Base-by-base conservation (phyloP, 805 yeast species). In the Wickerhamomyces queroliae region DNA sequence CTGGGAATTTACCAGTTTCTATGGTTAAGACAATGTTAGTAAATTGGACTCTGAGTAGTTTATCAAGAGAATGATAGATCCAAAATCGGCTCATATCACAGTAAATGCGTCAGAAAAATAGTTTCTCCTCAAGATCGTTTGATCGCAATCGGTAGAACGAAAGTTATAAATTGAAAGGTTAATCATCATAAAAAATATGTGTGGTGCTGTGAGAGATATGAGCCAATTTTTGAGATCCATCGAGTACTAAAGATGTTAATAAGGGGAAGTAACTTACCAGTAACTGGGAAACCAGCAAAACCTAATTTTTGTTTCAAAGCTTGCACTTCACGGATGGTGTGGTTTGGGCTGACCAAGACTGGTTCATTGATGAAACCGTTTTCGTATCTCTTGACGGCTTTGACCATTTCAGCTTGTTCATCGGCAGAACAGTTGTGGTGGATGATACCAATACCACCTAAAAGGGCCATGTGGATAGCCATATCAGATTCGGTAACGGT, bases 101-200 rank as follows among this genome's bases (percentile, higher is more conserved):
- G 33, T 46, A 47, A 45, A 30, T 13, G 27, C 35, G 40, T 65
- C 76, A 72, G 79, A 55, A 57, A 52, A 61, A 56, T 58, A 63
- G 53, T 50, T 62, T 82, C 54, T 89, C 97, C 95, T 67, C 96
- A 88, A 77, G 95, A 85, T 89, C 93, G 95, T 83, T 81, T 80
- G 93, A 85, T 83, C 95, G 67, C 61, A 71, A 58, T 83, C 96
- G 95, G 98, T 83, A 91, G 99, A 91, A 91, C 98, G 99, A 91
- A 91, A 91, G 98, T 91, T 89, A 86, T 73, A 63, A 61, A 48
- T 50, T 39, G 46, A 53, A 57, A 47, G 34, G 50, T 48, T 59
- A 59, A 72, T 80, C 84, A 79, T 80, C 86, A 79, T 61, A 27
- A 45, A 40, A 52, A 38, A 43, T 26, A 23, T 18, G 21, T 21